phyloP scores from a whole-genome alignment of 345 rosid genomes.

The Citrus sinensis region DNA sequence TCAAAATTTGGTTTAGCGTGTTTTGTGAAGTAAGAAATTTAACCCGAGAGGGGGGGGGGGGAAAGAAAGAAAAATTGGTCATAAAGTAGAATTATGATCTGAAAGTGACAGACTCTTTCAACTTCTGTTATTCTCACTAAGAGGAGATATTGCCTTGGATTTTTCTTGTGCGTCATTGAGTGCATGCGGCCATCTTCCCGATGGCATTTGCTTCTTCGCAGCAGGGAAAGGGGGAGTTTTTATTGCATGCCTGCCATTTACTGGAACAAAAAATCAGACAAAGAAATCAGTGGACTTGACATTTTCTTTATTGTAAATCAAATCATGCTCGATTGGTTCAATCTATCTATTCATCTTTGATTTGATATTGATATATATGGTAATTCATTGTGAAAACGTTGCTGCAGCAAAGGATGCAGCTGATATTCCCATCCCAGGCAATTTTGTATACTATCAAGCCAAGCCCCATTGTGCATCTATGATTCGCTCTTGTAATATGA shows the following conservation, averaged over 20 bases:
- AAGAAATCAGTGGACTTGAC: slow-evolving; percentile 7
- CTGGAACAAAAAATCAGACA: neutral
- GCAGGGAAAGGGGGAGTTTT: neutral
- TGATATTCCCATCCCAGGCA: neutral
- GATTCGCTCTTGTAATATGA: neutral
- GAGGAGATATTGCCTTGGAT: neutral
- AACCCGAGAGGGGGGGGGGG: no score
- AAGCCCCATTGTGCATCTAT: neutral
- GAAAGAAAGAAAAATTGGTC: no score
- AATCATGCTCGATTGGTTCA: neutral
- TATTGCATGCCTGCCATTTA: neutral
- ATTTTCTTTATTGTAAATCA: neutral
- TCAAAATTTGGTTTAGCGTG: no score
- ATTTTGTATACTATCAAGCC: neutral
- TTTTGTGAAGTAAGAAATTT: neutral
- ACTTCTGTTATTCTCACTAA: no score
- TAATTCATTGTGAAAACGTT: neutral
- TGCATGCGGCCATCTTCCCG: neutral
- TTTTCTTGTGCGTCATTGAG: neutral
- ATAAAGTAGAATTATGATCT: neutral
- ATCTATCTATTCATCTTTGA: slow-evolving; percentile 1
- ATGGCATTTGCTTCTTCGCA: neutral
- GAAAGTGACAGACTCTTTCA: neutral
- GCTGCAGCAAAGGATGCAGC: neutral
- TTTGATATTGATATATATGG: neutral